A percentile compares a stretch with the other conserved stretches of the same genome.
phyloP scores from a whole-genome alignment of 805 yeast species.

The Zygotorulaspora chibaensis region DNA sequence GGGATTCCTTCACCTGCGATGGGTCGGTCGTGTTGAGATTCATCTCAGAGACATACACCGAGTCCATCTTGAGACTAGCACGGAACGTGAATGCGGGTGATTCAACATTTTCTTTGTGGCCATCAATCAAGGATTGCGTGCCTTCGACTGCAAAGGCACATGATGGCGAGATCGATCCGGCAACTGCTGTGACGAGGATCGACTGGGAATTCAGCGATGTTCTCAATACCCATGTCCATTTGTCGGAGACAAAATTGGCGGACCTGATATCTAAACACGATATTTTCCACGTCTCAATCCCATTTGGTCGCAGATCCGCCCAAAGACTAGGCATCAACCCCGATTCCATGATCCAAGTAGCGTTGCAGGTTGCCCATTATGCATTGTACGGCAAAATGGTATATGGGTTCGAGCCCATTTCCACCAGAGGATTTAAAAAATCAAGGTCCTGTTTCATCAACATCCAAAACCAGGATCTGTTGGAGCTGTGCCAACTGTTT shows the following conservation, averaged over 20 bases:
- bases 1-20: conserved; percentile 88
- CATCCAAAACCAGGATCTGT: conserved; percentile 53
- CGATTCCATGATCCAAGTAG: conserved; percentile 87
- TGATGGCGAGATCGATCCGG: conserved; percentile 15
- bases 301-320: conserved; percentile 73
- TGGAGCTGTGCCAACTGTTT: conserved; percentile 53
- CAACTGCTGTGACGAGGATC: conserved; percentile 26
- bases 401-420: conserved; percentile 86
- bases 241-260: conserved; percentile 84
- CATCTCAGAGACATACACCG: conserved; percentile 86
- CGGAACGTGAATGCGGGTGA: conserved; percentile 63
- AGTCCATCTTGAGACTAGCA: conserved; percentile 80
- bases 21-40: conserved; percentile 88
- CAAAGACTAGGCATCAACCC: conserved; percentile 78
- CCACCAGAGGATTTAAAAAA: conserved; percentile 63
- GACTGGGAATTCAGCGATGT: conserved; percentile 39
- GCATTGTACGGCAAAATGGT: conserved; percentile 87
- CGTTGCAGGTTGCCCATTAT: conserved; percentile 85
- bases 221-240: conserved; percentile 49
- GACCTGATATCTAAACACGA: conserved; percentile 78
- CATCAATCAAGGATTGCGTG: conserved; percentile 19
- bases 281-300: conserved; percentile 69
- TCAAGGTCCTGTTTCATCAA: conserved; percentile 68
- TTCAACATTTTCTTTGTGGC: conserved; percentile 38
- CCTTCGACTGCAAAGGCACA: conserved; percentile 5